These are phyloP conservation scores for Talaromyces trachyspermus DNA, from an alignment of 495 filamentous ascomycete species.

Conservation along the genomic window DNA sequence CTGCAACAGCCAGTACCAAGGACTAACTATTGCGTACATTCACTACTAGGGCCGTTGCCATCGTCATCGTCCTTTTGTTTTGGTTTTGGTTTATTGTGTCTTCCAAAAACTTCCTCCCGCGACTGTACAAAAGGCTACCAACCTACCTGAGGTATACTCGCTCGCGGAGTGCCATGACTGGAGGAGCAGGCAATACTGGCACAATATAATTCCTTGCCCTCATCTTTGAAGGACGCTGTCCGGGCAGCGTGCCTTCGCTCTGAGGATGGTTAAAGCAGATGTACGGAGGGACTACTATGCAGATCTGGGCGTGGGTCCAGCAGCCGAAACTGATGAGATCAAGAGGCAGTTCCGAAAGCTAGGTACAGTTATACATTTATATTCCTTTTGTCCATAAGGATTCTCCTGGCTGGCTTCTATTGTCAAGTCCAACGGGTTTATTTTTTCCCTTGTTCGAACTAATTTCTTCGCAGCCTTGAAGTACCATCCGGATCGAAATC, in stretches of 20 bases:
- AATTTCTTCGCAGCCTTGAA: conserved; percentile 53
- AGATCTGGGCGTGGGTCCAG: conserved; percentile 62
- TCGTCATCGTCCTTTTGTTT: no score
- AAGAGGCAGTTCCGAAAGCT: conserved; percentile 83
- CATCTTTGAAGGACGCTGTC: conserved; percentile 4
- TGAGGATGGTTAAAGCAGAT: conserved; percentile 69
- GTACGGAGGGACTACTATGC: conserved; percentile 75
- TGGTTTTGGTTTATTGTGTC: no score
- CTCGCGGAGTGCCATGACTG: conserved; percentile 8
- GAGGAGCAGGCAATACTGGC: neutral
- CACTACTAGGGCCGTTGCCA: no score
- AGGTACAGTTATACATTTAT: conserved; percentile 40
- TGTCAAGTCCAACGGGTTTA: no score
- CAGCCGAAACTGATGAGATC: conserved; percentile 61
- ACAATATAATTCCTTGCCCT: neutral
- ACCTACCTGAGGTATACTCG: no score
- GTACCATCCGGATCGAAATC: conserved; percentile 87
- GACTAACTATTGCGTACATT: no score
- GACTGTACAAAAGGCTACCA: no score
- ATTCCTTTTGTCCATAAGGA: neutral
- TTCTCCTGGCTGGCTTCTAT: no score
- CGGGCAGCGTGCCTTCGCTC: neutral
- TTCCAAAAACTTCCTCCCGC: no score
- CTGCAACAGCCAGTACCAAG: no score
- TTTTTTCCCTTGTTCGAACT: neutral